Evolutionary conservation across 805 yeast species (phyloP), one percentile per base, ranked within the genome.

Genomic region (Yarrowia sp.): DNA sequence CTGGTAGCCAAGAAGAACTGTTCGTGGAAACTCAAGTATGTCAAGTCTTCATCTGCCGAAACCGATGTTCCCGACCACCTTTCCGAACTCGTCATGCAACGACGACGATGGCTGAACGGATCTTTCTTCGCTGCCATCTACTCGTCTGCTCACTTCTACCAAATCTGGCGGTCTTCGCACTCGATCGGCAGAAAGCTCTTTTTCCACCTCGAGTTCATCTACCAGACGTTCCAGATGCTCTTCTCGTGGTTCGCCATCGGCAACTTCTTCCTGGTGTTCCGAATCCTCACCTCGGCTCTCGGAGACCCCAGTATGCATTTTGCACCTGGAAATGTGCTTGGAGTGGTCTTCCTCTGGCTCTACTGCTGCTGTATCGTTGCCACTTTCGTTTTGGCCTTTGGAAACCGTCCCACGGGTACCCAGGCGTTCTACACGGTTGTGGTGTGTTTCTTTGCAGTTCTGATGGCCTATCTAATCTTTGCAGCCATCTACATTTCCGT

Each of bases 21-120:
- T 71, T 83, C 87, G 70, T 94, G 97, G 91, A 80, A 90, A 22
- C 84, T 95, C 73, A 86, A 88, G 73, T 94, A 92, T 75, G 97
- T 94, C 73, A 90, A 90, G 75, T 85, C 88, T 69, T 97, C 98
- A 5, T 86, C 86, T 71, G 98, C 98, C 0, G 92, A 91, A 72
- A 95, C 98, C 3, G 98, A 95, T 84, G 98, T 93, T 56, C 98
- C 98, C 8, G 97, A 90, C 72, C 82, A 85, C 43, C 84, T 94
- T 42, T 88, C 95, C 26, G 97, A 93, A 75, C 88, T 94, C 72
- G 88, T 95, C 41, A 84, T 92, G 49, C 98, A 94, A 79, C 86
- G 98, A 81, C 85, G 98, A 77, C 87, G 98, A 80, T 95, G 98
- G 98, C 84, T 94, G 72, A 94, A 94, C 77, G 98, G 98, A 68